These are phyloP conservation scores for Gaertneriomyces semiglobifer DNA, from an alignment of 192 early-diverging fungal species.

Conservation along the genomic window DNA sequence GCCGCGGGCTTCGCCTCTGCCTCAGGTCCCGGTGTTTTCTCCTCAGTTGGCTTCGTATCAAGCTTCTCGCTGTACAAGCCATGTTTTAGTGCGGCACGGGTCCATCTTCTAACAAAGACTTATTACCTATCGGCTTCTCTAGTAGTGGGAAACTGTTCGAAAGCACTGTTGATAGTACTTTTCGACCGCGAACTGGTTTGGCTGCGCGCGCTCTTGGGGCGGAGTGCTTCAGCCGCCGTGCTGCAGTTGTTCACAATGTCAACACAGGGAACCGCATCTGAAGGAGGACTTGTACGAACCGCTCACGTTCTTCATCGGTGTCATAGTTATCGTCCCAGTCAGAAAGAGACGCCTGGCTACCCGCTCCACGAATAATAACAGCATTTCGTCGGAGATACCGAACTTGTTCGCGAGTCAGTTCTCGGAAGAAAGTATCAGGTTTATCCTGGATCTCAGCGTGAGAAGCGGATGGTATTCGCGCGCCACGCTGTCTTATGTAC, in stretches of 20 bases:
- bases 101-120: too few species aligned
- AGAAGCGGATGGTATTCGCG: background rate
- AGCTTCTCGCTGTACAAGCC: background rate
- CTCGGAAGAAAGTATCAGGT: slow-evolving; percentile 59
- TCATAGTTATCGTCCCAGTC: slow-evolving; percentile 34
- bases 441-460: slow-evolving; percentile 20
- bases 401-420: slow-evolving; percentile 58
- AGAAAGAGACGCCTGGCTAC: slow-evolving; percentile 1
- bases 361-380: slow-evolving; percentile 38
- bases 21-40: background rate
- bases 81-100: too few species aligned
- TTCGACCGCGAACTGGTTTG: background rate
- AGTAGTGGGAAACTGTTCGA: background rate
- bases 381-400: slow-evolving; percentile 55
- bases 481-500: slow-evolving; percentile 14
- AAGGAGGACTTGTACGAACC: slow-evolving; percentile 4
- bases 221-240: background rate
- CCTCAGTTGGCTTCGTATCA: slow-evolving; percentile 1
- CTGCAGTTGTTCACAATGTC: background rate
- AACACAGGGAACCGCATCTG: background rate
- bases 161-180: background rate
- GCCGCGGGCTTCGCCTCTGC: background rate
- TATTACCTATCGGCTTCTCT: too few species aligned
- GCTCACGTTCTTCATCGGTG: slow-evolving; percentile 38
- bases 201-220: slow-evolving; percentile 13